Percentiles rank a stretch among this genome's conserved stretches.
Conservation (phyloP, 1,284 basidiomycete species). For the Albatrellus sp. region DNA sequence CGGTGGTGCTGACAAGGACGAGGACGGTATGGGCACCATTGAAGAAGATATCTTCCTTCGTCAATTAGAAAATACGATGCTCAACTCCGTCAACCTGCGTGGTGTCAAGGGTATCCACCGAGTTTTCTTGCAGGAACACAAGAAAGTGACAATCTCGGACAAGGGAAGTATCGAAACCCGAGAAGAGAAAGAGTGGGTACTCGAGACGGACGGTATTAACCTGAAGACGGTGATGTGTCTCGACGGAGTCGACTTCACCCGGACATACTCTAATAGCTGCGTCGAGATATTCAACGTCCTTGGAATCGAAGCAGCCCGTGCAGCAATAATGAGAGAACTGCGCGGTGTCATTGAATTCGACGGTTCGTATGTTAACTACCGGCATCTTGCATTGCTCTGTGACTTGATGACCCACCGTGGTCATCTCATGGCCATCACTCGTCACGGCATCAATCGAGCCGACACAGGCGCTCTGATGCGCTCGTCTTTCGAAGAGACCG, state of each 20-base stretch:
- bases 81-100: slow-evolving; percentile 91
- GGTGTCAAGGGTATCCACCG: slow-evolving; percentile 88
- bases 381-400: slow-evolving; percentile 89
- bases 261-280: slow-evolving; percentile 96
- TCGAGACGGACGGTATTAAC: slow-evolving; percentile 97
- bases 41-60: slow-evolving; percentile 97
- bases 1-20: slow-evolving; percentile 84
- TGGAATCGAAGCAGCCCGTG: slow-evolving; percentile 95
- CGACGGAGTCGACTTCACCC: slow-evolving; percentile 85
- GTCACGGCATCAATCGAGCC: slow-evolving; percentile 97
- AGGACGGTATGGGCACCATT: slow-evolving; percentile 61
- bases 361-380: slow-evolving; percentile 99
- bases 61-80: slow-evolving; percentile 91
- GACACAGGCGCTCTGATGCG: slow-evolving; percentile 96
- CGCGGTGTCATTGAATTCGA: slow-evolving; percentile 96
- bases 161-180: slow-evolving; percentile 54
- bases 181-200: slow-evolving; percentile 81
- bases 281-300: slow-evolving; percentile 95
- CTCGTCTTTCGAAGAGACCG: slow-evolving; percentile 99
- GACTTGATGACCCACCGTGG: slow-evolving; percentile 99
- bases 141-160: slow-evolving; percentile 60
- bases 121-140: slow-evolving; percentile 88
- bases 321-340: slow-evolving; percentile 87
- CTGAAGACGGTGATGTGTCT: slow-evolving; percentile 90
- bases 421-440: slow-evolving; percentile 94